phyloP scores from a whole-genome alignment of 306 rosid genomes.

The Cucurbita ficifolia region DNA sequence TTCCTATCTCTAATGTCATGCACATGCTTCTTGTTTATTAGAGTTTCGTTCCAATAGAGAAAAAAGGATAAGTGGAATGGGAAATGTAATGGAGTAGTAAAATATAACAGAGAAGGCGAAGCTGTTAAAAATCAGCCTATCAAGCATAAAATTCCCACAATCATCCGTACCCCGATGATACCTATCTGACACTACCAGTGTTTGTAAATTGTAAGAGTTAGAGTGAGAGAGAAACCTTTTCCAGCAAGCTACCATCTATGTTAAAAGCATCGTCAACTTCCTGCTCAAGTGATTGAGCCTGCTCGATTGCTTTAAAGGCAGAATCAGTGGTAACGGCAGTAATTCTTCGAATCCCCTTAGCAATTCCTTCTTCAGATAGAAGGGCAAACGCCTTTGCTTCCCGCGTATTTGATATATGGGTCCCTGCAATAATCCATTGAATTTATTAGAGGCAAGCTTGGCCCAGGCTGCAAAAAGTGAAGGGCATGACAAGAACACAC shows the following conservation, averaged over 20 bases:
- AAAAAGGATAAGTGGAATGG: not conserved
- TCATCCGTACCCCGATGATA: not conserved
- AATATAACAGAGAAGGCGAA: not conserved
- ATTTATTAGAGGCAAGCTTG: slow-evolving; percentile 10
- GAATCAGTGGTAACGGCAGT: slow-evolving; percentile 79
- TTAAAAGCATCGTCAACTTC: slow-evolving; percentile 54
- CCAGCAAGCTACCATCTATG: slow-evolving; percentile 54
- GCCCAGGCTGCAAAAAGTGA: slow-evolving; percentile 7
- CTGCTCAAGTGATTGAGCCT: slow-evolving; percentile 59
- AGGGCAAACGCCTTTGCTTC: slow-evolving; percentile 93
- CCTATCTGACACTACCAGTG: not conserved
- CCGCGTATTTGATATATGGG: slow-evolving; percentile 79
- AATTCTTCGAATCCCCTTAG: slow-evolving; percentile 85
- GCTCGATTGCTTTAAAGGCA: slow-evolving; percentile 50
- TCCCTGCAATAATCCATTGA: slow-evolving; percentile 38
- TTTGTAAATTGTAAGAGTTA: not conserved
- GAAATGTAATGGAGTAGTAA: not conserved
- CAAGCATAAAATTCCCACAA: not conserved
- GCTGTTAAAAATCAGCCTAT: not conserved
- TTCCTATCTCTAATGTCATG: not conserved
- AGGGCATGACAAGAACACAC: slow-evolving; percentile 6
- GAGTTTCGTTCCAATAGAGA: not conserved
- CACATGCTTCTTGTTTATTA: not conserved
- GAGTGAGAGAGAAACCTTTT: slow-evolving; percentile 43
- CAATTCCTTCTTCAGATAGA: slow-evolving; percentile 94